Base-by-base conservation (phyloP, 2,329 filamentous ascomycete species). In the Graphilbum ipis-grandicollis region DNA sequence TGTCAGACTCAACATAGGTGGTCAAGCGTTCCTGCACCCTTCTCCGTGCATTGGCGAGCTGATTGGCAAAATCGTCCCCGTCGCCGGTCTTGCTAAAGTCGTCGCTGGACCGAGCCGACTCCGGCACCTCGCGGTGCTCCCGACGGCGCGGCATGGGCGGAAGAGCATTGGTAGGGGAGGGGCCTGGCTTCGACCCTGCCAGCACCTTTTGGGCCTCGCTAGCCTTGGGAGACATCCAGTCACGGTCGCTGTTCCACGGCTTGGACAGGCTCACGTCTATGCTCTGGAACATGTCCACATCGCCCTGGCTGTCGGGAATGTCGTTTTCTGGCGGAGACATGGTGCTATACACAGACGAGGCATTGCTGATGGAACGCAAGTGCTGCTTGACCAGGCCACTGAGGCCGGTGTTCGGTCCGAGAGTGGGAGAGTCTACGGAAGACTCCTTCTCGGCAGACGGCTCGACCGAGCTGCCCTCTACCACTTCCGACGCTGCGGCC, bases 351-450 rank as follows among this genome's bases (percentile, higher is more conserved):
- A 90, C 65, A 0, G 84, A 92, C 1, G 88, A 96, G 13, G 74
- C 68, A 40, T 77, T 78, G 56, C 88, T 96, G 44, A 78, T 74
- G 25, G 74, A 74, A 35, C 90, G 75, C 30, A 96, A 60, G 60
- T 96, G 90, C 43, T 86, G 78, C 23, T 79, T 74, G 33, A 93
- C 76, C 62, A 93, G 70, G 2, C 79, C 80, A 48, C 78, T 88
- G 14, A 94, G 63, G 1, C 82, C 84, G 15, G 60, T 59, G 14
- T 62, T 62, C 0, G 80, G 77, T 2, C 79, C 79, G 6, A 93
- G 59, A 0, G 83, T 92, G 1, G 86, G 85, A 0, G 85, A 93
- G 48, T 93, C 83, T 9, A 53, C 52, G 0, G 63, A 54, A 39
- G 17, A 17, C 8, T 33, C 21, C 4, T 42, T 42, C 9, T 49